phyloP scores from a whole-genome alignment of 1,284 basidiomycete species.

The Caloboletus firmus region DNA sequence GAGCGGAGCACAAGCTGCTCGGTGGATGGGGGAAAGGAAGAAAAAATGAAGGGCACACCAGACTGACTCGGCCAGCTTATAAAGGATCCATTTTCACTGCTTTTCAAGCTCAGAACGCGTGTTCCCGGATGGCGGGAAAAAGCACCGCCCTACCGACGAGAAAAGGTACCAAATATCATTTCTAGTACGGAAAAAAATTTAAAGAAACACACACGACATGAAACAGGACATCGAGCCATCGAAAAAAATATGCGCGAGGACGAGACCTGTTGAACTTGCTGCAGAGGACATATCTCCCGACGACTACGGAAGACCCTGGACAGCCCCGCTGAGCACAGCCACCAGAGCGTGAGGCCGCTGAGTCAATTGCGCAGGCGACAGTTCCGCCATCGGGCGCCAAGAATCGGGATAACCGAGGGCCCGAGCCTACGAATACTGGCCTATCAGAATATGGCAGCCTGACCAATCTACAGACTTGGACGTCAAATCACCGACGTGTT shows the following conservation, averaged over 20 bases:
- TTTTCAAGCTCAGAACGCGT: conserved; percentile 47
- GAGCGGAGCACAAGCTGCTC: conserved; percentile 27
- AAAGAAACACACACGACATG: not conserved
- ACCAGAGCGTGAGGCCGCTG: conserved; percentile 13
- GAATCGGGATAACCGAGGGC: conserved; percentile 13
- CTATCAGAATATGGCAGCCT: conserved; percentile 11
- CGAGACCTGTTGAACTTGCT: not conserved
- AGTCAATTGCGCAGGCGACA: conserved; percentile 1
- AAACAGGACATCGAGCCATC: not conserved
- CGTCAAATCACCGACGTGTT: not conserved
- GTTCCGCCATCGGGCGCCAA: not conserved
- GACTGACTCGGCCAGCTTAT: conserved; percentile 44
- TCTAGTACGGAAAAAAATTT: not conserved
- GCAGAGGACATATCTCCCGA: conserved; percentile 9
- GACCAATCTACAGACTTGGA: no score
- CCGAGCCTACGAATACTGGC: conserved; percentile 4
- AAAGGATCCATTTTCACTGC: conserved; percentile 36
- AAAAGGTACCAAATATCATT: conserved; percentile 1
- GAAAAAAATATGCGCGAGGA: not conserved
- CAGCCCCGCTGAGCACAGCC: no score
- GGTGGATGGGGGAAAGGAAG: conserved; percentile 25
- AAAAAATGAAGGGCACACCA: conserved; percentile 5
- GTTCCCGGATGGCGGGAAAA: conserved; percentile 22
- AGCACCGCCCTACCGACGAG: conserved; percentile 19
- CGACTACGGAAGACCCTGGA: conserved; percentile 16